Evolutionary conservation across 2,329 filamentous ascomycete species (phyloP).

Genomic region (Trichoderma brevicompactum): DNA sequence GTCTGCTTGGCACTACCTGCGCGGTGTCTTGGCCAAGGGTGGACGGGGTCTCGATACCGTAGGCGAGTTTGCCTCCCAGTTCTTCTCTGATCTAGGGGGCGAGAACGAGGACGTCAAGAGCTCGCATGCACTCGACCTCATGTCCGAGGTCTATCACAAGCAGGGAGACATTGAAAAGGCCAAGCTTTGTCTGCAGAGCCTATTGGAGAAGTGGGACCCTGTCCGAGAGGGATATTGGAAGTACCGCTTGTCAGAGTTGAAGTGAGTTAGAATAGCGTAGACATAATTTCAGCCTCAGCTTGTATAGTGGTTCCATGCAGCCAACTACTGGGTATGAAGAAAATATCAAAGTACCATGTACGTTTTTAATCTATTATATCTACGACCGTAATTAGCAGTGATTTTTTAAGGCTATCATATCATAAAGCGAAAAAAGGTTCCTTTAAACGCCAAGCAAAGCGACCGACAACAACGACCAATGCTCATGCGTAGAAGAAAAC

Average conservation of each 20-base stretch:
- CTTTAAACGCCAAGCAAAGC: slow-evolving; percentile 15
- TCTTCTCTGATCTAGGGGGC: slow-evolving; percentile 54
- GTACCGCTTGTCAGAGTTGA: slow-evolving; percentile 49
- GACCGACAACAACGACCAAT: background rate
- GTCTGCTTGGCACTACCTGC: slow-evolving; percentile 90
- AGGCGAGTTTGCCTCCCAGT: slow-evolving; percentile 55
- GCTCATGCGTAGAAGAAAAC: slow-evolving; percentile 14
- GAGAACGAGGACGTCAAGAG: slow-evolving; percentile 59
- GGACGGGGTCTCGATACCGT: slow-evolving; percentile 54
- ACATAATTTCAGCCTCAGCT: background rate
- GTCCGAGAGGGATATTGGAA: slow-evolving; percentile 93
- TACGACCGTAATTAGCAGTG: slow-evolving; percentile 8
- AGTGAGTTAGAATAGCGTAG: background rate
- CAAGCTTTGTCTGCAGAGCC: slow-evolving; percentile 68
- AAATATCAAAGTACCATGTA: background rate
- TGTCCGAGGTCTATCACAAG: slow-evolving; percentile 70
- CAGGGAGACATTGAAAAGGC: slow-evolving; percentile 65
- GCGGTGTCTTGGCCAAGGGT: slow-evolving; percentile 73
- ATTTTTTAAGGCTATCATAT: background rate
- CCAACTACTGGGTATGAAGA: background rate
- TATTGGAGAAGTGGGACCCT: slow-evolving; percentile 88
- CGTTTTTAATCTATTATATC: slow-evolving; percentile 8
- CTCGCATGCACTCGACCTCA: slow-evolving; percentile 70
- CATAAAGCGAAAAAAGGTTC: slow-evolving; percentile 16
- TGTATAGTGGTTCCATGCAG: background rate